Base-by-base conservation (phyloP, 2,329 filamentous ascomycete species). In the Colletotrichum orbiculare region DNA sequence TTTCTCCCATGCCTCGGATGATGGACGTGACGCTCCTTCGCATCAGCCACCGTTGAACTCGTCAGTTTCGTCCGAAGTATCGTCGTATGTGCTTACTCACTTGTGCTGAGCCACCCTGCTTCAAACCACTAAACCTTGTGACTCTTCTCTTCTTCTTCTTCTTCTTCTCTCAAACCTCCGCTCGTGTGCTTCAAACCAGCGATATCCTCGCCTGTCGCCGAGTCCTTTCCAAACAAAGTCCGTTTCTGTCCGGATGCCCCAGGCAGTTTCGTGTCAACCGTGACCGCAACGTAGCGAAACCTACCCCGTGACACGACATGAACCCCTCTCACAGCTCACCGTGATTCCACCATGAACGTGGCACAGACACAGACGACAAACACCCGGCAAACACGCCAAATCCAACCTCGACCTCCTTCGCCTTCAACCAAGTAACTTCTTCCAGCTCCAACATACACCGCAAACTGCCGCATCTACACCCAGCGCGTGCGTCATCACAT, bases 31-130 rank as follows among this genome's bases (percentile, higher is more conserved):
- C 45, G 45, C 46, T 45, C 17, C 62, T 43, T 8, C 50, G 62
- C 62, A 25, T 65, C 62, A 65, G 62, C 50, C 50, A 49, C 58
- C 50, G 9, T 46, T 43, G n/a, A 8, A 35, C 48, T 60, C 61
- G 45, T 64, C 49, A 54, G 33, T 64, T 49, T 60, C 61, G 48
- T 70, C 68, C 49, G 42, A 60, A 67, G 62, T 71, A 57, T 67
- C 55, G 53, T 17, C 33, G n/a, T 43, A 7, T 54, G 35, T 15
- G 15, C 42, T n/a, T 10, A 11, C 13, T 48, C 43, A 15, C 3
- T 3, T 13, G 25, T 6, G 35, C 54, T 57, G 54, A 48, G 54
- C 35, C 35, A 57, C 35, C 15, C 15, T 39, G 15, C 17, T 39
- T 11, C 12, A 12, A 37, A 15, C 33, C 25, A 25, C 48, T 38